Evolutionary conservation across 345 rosid species (phyloP).

Genomic region (Raphanus sativus): DNA sequence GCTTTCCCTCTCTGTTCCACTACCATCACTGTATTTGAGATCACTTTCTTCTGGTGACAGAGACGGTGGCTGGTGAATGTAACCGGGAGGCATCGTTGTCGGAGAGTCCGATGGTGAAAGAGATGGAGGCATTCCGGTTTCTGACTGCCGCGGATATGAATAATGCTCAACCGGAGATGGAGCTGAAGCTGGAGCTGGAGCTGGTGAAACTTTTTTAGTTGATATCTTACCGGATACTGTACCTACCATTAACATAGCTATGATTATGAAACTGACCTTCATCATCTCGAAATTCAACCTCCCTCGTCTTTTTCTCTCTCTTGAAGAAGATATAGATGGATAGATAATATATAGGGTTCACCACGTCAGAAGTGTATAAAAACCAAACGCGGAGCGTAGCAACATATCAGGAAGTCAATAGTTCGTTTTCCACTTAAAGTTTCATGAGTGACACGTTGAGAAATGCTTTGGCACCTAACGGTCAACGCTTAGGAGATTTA

Average conservation of each 20-base stretch:
- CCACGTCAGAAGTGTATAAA: neutral
- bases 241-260: neutral
- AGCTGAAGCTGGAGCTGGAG: slow-evolving; percentile 9
- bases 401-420: neutral
- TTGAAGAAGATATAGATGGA: neutral
- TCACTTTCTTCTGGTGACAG: slow-evolving; percentile 44
- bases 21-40: slow-evolving; percentile 34
- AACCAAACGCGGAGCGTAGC: neutral
- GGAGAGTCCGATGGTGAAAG: neutral
- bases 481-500: slow-evolving; percentile 16
- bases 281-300: neutral
- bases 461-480: slow-evolving; percentile 15
- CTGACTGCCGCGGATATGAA: slow-evolving; percentile 10
- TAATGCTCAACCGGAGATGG: neutral
- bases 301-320: neutral
- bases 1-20: slow-evolving; percentile 13
- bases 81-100: neutral
- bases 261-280: neutral
- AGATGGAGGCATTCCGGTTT: slow-evolving; percentile 17
- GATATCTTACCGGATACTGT: neutral
- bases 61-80: slow-evolving; percentile 12
- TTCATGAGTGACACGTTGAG: neutral
- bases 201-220: slow-evolving; percentile 13
- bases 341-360: neutral
- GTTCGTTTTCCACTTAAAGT: slow-evolving; percentile 18